Evolutionary conservation across 176 grass and related monocot genomes (phyloP).

Genomic region (Miscanthus lutarioriparius): DNA sequence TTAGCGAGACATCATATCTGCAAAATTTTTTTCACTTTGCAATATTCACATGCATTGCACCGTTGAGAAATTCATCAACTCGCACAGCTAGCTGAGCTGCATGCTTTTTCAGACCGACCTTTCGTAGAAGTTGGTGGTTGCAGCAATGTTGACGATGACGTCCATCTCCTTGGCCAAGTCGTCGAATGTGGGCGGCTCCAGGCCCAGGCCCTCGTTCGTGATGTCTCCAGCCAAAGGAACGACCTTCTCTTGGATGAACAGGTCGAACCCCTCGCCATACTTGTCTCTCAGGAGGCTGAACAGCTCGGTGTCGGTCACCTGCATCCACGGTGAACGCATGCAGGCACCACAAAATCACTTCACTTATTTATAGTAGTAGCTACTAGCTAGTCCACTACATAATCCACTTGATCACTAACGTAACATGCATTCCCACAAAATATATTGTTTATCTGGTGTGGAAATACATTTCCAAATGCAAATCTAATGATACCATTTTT

Average conservation of each 20-base stretch:
- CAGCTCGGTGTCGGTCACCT: slow-evolving; percentile 66
- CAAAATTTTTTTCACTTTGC: too few species aligned
- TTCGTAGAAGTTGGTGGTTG: slow-evolving; percentile 73
- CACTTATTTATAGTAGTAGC: neutral
- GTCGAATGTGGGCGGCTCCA: slow-evolving; percentile 29
- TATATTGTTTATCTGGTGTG: too few species aligned
- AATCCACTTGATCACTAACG: neutral
- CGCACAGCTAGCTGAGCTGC: too few species aligned
- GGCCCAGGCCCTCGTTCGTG: slow-evolving; percentile 46
- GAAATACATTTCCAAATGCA: too few species aligned
- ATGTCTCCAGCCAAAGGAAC: slow-evolving; percentile 70
- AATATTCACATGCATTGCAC: too few species aligned
- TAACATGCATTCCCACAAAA: too few species aligned
- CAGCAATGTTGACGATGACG: slow-evolving; percentile 68
- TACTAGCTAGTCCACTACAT: neutral
- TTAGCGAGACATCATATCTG: too few species aligned
- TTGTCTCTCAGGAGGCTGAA: slow-evolving; percentile 64
- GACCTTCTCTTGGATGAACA: slow-evolving; percentile 58
- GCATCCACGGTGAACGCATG: neutral
- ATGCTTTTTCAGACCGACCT: slow-evolving; percentile 23
- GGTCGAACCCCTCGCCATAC: slow-evolving; percentile 49
- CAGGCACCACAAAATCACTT: neutral
- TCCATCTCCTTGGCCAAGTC: slow-evolving; percentile 53
- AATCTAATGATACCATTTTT: too few species aligned
- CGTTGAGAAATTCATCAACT: too few species aligned